These are phyloP conservation scores for Parachaetomium inaequale DNA, from an alignment of 495 filamentous ascomycete genomes.

Conservation along the genomic window DNA sequence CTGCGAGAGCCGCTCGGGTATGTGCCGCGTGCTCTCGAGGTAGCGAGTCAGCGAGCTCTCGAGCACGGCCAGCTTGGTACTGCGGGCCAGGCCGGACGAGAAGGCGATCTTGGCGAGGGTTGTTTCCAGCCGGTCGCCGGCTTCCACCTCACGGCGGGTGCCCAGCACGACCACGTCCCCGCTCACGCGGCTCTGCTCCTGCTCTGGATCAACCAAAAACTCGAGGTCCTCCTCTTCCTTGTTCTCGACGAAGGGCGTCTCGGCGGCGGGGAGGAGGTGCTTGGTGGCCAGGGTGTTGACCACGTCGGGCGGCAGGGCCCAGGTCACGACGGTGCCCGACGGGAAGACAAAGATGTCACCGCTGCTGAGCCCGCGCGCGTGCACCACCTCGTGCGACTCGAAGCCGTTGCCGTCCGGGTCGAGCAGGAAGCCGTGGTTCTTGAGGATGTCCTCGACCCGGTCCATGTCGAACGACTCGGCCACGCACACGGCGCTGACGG, in stretches of 20 bases:
- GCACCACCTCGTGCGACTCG: conserved; percentile 56
- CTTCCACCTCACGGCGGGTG: conserved; percentile 51
- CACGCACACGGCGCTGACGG: conserved; percentile 76
- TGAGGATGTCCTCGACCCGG: conserved; percentile 64
- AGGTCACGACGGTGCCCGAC: conserved; percentile 90
- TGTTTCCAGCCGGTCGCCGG: conserved; percentile 56
- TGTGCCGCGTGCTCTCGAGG: conserved; percentile 74
- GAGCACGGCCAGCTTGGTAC: conserved; percentile 93
- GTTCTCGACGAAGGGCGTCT: conserved; percentile 61
- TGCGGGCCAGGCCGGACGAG: conserved; percentile 88
- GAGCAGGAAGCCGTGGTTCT: conserved; percentile 65
- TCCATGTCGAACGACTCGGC: conserved; percentile 84
- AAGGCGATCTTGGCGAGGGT: conserved; percentile 93
- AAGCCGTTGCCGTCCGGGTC: conserved; percentile 58
- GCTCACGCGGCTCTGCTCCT: conserved; percentile 72
- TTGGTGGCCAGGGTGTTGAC: conserved; percentile 68
- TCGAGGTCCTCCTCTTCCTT: conserved; percentile 86
- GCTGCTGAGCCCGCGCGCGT: conserved; percentile 51
- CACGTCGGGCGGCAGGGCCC: conserved; percentile 72
- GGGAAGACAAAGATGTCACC: conserved; percentile 97
- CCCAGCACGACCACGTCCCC: conserved; percentile 90
- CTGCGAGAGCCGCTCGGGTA: conserved; percentile 66
- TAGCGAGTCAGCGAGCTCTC: conserved; percentile 80
- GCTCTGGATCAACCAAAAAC: conserved; percentile 69
- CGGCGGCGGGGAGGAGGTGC: conserved; percentile 70